These are phyloP conservation scores for Thelonectria discophora DNA, from an alignment of 2,329 filamentous ascomycete genomes.

Conservation along the genomic window DNA sequence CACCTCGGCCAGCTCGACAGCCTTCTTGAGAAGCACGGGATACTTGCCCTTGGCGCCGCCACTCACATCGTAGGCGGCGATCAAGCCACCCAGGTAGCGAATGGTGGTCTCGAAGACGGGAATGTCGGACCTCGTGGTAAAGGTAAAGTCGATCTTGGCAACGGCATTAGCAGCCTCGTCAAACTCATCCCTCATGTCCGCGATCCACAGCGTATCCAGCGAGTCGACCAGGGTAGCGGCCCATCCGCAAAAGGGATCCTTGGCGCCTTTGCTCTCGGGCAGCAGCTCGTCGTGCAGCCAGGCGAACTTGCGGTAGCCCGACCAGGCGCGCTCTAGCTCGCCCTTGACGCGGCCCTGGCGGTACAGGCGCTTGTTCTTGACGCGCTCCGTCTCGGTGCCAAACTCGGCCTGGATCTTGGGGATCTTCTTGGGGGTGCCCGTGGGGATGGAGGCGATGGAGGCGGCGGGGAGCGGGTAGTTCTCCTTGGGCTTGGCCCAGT, in stretches of 20 bases:
- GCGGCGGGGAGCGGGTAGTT: constrained; percentile 78
- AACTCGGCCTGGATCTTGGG: constrained; percentile 82
- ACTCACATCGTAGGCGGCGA: constrained; percentile 88
- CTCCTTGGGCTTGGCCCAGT: constrained; percentile 80
- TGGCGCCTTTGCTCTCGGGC: constrained; percentile 72
- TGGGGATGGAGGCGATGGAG: constrained; percentile 79
- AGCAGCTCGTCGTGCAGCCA: constrained; percentile 88
- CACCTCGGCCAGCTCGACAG: constrained; percentile 80
- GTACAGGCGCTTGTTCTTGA: constrained; percentile 68
- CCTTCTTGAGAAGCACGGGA: constrained; percentile 76
- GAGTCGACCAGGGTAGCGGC: constrained; percentile 86
- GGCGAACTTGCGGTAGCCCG: constrained; percentile 80
- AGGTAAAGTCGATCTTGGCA: constrained; percentile 83
- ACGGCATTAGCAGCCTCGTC: constrained; percentile 77
- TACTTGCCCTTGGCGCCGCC: constrained; percentile 66
- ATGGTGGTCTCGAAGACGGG: constrained; percentile 95
- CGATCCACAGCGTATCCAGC: constrained; percentile 87
- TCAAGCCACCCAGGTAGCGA: constrained; percentile 85
- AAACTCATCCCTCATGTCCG: constrained; percentile 81
- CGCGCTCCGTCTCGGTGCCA: constrained; percentile 67
- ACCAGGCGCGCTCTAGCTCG: constrained; percentile 82
- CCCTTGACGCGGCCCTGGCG: constrained; percentile 74
- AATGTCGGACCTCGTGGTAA: constrained; percentile 70
- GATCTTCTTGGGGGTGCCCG: constrained; percentile 72
- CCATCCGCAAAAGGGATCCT: constrained; percentile 92